Evolutionary conservation across 306 rosid genomes (phyloP).

Genomic region (Cucumis cinereus): DNA sequence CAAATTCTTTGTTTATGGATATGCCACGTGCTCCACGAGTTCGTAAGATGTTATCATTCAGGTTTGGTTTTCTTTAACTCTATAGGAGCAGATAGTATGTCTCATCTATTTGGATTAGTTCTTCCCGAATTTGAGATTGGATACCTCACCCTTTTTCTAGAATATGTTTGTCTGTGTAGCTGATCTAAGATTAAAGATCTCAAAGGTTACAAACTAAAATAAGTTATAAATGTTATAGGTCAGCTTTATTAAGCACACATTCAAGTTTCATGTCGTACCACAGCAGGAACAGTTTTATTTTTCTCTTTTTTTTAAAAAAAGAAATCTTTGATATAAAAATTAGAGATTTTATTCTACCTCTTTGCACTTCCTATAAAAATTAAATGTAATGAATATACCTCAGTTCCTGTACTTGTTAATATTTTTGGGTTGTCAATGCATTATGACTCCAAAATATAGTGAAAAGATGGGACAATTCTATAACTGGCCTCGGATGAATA

Average conservation of each 20-base stretch:
- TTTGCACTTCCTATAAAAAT: neutral
- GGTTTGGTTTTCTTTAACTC: conserved; percentile 28
- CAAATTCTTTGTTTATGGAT: conserved; percentile 93
- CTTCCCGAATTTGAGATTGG: conserved; percentile 11
- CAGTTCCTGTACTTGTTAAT: neutral
- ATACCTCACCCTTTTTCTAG: conserved; percentile 1
- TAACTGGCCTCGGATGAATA: conserved; percentile 51
- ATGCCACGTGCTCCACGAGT: conserved; percentile 98
- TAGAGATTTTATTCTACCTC: neutral
- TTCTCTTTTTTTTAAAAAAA: neutral
- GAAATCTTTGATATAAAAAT: neutral
- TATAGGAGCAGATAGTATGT: neutral
- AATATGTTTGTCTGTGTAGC: neutral
- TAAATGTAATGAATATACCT: neutral
- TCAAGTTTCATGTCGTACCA: neutral
- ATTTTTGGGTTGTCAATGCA: conserved; percentile 30
- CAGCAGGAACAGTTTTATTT: neutral
- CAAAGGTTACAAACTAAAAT: neutral
- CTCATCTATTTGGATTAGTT: neutral
- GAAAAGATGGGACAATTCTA: conserved; percentile 73
- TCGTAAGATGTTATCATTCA: conserved; percentile 93
- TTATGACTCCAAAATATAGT: conserved; percentile 83
- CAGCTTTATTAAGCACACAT: neutral
- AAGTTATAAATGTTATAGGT: neutral
- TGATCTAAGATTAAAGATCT: neutral